Evolutionary conservation across 257 asterid genomes (phyloP).

Genomic region (Nicotiana undulata): DNA sequence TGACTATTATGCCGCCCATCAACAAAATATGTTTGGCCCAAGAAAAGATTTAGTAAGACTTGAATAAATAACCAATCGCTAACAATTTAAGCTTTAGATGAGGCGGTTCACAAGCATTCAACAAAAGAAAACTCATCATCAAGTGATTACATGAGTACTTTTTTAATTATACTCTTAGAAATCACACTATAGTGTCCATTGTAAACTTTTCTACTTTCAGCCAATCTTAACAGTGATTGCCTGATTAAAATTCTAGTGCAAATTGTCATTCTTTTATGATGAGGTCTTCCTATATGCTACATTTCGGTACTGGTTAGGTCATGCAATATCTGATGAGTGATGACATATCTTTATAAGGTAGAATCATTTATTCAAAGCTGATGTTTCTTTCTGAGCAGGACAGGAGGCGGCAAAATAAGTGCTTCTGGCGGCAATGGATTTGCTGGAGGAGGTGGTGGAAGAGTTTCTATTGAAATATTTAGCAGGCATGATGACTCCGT

Average conservation of each 20-base stretch:
- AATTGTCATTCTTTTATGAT: conserved; percentile 1
- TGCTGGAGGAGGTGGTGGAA: conserved; percentile 98
- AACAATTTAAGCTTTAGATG: neutral
- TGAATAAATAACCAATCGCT: neutral
- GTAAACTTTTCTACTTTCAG: neutral
- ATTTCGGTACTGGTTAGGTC: neutral
- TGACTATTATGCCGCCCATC: neutral
- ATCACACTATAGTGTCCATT: neutral
- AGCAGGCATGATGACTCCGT: conserved; percentile 72
- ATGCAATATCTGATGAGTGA: neutral
- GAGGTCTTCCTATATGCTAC: neutral
- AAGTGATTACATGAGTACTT: neutral
- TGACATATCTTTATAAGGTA: neutral
- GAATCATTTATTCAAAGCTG: neutral
- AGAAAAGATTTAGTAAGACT: neutral
- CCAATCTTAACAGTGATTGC: neutral
- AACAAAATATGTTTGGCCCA: neutral
- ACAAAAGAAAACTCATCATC: neutral
- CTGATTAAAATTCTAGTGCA: neutral
- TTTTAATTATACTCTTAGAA: neutral
- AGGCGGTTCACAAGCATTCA: neutral
- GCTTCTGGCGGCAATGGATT: conserved; percentile 91
- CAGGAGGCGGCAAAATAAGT: conserved; percentile 65
- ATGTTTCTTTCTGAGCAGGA: conserved; percentile 47
- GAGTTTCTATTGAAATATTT: conserved; percentile 58